Percentiles rank a stretch among this genome's conserved stretches.
Evolutionary conservation across 2,329 filamentous ascomycete genomes (phyloP).

Genomic region (Arthroderma uncinatum): DNA sequence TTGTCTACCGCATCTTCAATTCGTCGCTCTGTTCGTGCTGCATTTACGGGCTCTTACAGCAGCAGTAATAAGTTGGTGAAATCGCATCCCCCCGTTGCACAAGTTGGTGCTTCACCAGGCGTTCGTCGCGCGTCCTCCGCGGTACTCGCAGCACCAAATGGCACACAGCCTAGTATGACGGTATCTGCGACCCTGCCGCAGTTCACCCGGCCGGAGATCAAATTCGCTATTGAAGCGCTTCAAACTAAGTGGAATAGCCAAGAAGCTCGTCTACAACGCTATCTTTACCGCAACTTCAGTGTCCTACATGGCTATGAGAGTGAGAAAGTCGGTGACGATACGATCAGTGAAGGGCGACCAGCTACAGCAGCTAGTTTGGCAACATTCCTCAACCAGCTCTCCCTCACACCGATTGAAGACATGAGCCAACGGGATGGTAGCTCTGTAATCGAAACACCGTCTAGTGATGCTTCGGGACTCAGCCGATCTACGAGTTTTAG

Average conservation of each 20-base stretch:
- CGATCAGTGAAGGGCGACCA: constrained; percentile 28
- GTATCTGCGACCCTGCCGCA: constrained; percentile 9
- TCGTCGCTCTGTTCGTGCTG: constrained; percentile 34
- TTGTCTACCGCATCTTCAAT: constrained; percentile 30
- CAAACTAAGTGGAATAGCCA: constrained; percentile 38
- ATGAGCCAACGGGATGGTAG: constrained; percentile 7
- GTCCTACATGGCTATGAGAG: constrained; percentile 25
- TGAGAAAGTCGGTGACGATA: constrained; percentile 21
- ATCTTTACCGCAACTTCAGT: constrained; percentile 38
- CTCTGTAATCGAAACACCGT: background rate
- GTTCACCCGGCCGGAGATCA: constrained; percentile 4
- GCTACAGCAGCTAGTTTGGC: constrained; percentile 29
- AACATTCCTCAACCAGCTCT: constrained; percentile 30
- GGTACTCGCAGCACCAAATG: constrained; percentile 8
- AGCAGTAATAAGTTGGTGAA: constrained; percentile 27
- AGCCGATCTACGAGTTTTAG: background rate
- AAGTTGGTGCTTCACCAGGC: constrained; percentile 8
- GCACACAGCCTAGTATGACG: background rate
- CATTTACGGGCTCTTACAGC: constrained; percentile 24
- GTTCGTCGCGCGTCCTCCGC: constrained; percentile 2
- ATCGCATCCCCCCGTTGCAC: constrained; percentile 3
- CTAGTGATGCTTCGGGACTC: background rate
- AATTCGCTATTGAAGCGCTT: constrained; percentile 17
- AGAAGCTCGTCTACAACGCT: constrained; percentile 32
- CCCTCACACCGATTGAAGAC: constrained; percentile 25